These are phyloP conservation scores for Diaporthe humulicola DNA, from an alignment of 2,329 filamentous ascomycete species.

Conservation along the genomic window DNA sequence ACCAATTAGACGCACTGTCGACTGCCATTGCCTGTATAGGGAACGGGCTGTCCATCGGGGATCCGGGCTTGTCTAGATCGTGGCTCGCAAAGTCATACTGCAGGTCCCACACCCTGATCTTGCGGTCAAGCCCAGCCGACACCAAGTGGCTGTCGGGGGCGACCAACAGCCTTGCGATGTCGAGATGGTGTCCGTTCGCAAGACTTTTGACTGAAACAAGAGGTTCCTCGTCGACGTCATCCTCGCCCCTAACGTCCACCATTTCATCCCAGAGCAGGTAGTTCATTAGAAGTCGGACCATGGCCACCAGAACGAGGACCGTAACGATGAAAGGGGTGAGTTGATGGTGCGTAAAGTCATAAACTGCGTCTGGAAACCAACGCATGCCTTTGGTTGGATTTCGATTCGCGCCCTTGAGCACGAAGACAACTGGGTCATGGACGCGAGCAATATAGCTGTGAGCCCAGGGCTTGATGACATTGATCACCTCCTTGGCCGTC, in stretches of 20 bases:
- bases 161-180: conserved; percentile 75
- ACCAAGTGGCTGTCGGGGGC: conserved; percentile 75
- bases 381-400: conserved; percentile 65
- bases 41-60: conserved; percentile 59
- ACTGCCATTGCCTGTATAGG: conserved; percentile 74
- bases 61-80: conserved; percentile 55
- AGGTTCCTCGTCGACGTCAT: conserved; percentile 61
- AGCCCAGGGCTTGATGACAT: conserved; percentile 78
- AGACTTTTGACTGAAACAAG: conserved; percentile 73
- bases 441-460: conserved; percentile 81
- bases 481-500: conserved; percentile 81
- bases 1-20: conserved; percentile 73
- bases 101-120: conserved; percentile 76
- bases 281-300: conserved; percentile 79
- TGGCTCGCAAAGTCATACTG: conserved; percentile 59
- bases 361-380: conserved; percentile 68
- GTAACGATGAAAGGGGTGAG: conserved; percentile 71
- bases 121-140: conserved; percentile 78
- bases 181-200: conserved; percentile 74
- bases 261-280: conserved; percentile 79
- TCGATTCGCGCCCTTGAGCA: conserved; percentile 77
- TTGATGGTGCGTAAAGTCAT: conserved; percentile 77
- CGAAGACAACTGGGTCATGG: conserved; percentile 81
- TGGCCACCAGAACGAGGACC: conserved; percentile 72
- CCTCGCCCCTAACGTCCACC: conserved; percentile 58